Evolutionary conservation across 495 filamentous ascomycete species (phyloP), one percentile per base, ranked within the genome.

Genomic region (Parmelia sp.): DNA sequence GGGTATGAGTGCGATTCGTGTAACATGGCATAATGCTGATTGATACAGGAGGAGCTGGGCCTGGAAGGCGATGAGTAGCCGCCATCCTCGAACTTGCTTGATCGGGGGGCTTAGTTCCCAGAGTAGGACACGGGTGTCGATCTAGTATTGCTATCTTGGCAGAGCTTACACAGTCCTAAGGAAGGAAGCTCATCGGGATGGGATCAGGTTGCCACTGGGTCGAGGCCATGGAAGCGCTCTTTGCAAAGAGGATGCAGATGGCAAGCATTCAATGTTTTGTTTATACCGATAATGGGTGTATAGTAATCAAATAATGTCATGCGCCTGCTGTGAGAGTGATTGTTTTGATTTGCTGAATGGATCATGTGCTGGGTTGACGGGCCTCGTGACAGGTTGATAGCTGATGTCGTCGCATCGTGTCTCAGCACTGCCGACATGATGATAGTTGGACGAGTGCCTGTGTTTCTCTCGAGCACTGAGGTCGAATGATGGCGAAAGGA

Each of bases 1-100:
- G 80, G 82, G 82, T 85, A 68, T 68, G 77, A 10, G 21, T 66
- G 36, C 1, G 4, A 31, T 60, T 60, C 11, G 21, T 51, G 42
- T 17, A 14, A n/a, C 10, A 10, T 12, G 40, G n/a, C 21, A 5
- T 57, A 27, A 61, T 36, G n/a, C 39, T 57, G 12, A 11, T 40
- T 2, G 1, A 19, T 63, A 35, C 66, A 80, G 78, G 78, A 80
- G 65, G 74, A 74, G 42, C 66, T 79, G 65, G 78, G 78, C 44
- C 69, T 79, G 39, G 78, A 80, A 69, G 75, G 74, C 15, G 63
- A 67, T 59, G 68, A 58, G 57, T 64, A 58, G 49, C 42, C 10
- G 25, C 58, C 7, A 27, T 57, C 0, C 23, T 58, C 14, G 19
- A 21, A 12, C 29, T 27, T 10, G 29, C 2, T 45, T 17, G 21